These are phyloP conservation scores for Colletotrichum chlorophyti DNA, from an alignment of 2,329 filamentous ascomycete genomes.

Conservation along the genomic window DNA sequence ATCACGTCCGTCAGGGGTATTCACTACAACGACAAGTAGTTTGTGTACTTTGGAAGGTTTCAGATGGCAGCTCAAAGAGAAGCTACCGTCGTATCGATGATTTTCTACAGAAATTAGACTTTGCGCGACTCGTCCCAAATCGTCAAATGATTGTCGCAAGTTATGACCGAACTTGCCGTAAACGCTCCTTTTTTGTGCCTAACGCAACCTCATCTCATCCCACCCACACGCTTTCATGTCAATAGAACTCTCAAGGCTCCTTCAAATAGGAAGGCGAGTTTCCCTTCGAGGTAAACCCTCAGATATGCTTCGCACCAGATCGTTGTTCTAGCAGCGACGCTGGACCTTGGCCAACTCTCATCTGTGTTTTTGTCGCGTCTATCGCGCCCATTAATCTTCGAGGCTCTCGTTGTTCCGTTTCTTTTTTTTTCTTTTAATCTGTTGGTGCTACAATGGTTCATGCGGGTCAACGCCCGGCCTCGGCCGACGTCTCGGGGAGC, in stretches of 20 bases:
- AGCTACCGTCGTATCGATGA: background rate
- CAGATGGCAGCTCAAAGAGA: no score
- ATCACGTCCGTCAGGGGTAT: no score
- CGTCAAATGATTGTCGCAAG: slow-evolving; percentile 16
- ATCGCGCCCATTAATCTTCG: background rate
- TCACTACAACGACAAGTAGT: no score
- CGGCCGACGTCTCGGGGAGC: slow-evolving; percentile 32
- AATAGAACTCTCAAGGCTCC: background rate
- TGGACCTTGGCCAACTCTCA: slow-evolving; percentile 7
- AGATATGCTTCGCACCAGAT: no score
- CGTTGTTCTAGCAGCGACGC: slow-evolving; percentile 23
- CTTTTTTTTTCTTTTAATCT: background rate
- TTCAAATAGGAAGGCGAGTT: no score
- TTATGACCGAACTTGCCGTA: slow-evolving; percentile 4
- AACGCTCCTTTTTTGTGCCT: background rate
- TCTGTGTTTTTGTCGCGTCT: background rate
- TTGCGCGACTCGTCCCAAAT: slow-evolving; percentile 12
- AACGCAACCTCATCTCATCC: background rate
- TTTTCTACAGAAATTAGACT: slow-evolving; percentile 14
- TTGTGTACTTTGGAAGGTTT: no score
- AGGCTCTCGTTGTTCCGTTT: background rate
- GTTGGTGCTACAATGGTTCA: background rate
- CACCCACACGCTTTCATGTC: background rate
- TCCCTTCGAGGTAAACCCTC: no score
- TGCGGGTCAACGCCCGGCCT: background rate